Evolutionary conservation across 192 early-diverging fungal genomes (phyloP), one percentile per base, ranked within the genome.

Genomic region (Chytriomyces sp.): DNA sequence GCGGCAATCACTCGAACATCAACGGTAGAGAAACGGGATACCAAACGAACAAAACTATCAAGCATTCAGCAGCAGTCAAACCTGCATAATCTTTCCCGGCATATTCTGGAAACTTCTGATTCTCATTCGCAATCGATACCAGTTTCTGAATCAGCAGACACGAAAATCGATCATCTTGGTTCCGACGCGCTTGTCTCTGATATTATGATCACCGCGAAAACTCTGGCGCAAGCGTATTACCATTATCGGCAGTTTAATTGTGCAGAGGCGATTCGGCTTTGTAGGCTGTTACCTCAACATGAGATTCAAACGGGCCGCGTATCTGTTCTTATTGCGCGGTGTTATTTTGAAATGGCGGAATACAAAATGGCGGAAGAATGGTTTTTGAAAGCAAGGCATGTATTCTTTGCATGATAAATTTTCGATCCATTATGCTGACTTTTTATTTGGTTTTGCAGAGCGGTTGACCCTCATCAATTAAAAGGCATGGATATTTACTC

Each of bases 401-500:
- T 46, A 74, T 75, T 49, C 48, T 83, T 24, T 48, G 16, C 8
- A 28, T 49, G 46, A 35, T 13, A 0, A 16, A 45, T 4, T 69
- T 18, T 7, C 47, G 61, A n/a, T n/a, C n/a, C n/a, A n/a, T n/a
- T 35, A 50, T 67, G 24, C 16, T 11, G 23, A 35, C 28, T 10
- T 76, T 70, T 59, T 57, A 61, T 35, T 47, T 63, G 0, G 53
- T 57, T 64, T 60, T 63, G 45, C 64, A 87, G 92, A 28, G 61
- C 85, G 13, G 44, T 91, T 45, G 94, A 95, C 48, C 92, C 93
- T 8, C 91, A 87, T 77, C 87, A 92, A 5, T 74, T 91, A 35
- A 86, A 88, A 45, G 91, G 91, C 59, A 93, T 96, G 92, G 96
- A 97, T 67, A 77, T 91, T 7, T 96, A 93, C 75, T 94, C 94